Conservation (phyloP, 2,329 filamentous ascomycete species). For the Dothistroma septosporum region DNA sequence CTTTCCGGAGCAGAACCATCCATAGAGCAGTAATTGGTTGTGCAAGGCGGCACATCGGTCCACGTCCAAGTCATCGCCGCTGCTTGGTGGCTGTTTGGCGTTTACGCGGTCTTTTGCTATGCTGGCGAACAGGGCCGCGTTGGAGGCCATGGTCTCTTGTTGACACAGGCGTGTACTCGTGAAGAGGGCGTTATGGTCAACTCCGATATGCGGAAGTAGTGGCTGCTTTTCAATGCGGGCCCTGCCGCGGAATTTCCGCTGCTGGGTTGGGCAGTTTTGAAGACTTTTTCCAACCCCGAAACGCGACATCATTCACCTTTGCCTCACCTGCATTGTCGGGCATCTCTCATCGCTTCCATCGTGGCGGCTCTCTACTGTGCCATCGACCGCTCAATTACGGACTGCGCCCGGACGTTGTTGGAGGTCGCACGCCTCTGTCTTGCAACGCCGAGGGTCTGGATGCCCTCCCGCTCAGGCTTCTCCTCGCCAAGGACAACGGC, state of each 20-base stretch:
- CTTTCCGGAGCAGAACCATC: slow-evolving; percentile 33
- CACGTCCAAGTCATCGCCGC: slow-evolving; percentile 27
- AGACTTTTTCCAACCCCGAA: neutral
- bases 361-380: neutral
- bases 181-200: neutral
- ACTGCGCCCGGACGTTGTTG: neutral
- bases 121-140: slow-evolving; percentile 26
- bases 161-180: neutral
- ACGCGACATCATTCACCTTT: neutral
- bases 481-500: too few species aligned
- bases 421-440: neutral
- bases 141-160: slow-evolving; percentile 10
- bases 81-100: slow-evolving; percentile 20
- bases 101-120: slow-evolving; percentile 33
- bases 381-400: neutral
- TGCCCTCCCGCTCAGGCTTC: neutral
- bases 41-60: slow-evolving; percentile 34
- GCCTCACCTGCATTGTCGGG: neutral
- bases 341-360: neutral
- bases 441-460: neutral
- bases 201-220: neutral
- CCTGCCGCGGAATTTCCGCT: neutral
- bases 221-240: neutral
- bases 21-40: slow-evolving; percentile 34
- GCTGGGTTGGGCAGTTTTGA: neutral